Evolutionary conservation across 371 early-diverging fungal species (phyloP).

Genomic region (Mucor mucedo): DNA sequence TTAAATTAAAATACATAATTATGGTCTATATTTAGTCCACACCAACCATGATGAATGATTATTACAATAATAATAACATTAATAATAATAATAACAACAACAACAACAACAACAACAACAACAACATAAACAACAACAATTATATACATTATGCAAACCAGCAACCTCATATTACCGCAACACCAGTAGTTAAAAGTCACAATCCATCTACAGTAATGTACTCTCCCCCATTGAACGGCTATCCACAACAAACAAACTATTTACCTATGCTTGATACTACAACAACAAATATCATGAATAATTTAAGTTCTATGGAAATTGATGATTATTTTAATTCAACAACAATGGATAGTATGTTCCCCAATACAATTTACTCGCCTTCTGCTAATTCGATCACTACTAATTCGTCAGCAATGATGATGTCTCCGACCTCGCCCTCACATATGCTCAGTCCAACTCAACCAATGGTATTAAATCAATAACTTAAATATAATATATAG

Average conservation of each 20-base stretch:
- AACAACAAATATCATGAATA: conserved; percentile 22
- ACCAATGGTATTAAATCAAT: conserved; percentile 15
- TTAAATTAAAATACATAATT: neutral
- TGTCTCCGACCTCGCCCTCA: conserved; percentile 26
- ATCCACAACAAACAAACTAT: conserved; percentile 14
- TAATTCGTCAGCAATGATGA: conserved; percentile 26
- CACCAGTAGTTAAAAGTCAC: conserved; percentile 35
- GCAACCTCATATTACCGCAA: conserved; percentile 25
- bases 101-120: conserved; percentile 1
- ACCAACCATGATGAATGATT: neutral
- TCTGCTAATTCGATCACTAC: conserved; percentile 29
- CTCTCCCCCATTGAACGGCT: conserved; percentile 4
- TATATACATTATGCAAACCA: conserved; percentile 7
- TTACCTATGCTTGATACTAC: conserved; percentile 7
- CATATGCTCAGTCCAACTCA: conserved; percentile 18
- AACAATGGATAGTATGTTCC: conserved; percentile 8
- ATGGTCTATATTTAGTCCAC: neutral
- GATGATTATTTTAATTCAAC: conserved; percentile 25
- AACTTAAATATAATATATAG: neutral
- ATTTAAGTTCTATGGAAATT: conserved; percentile 25
- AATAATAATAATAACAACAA: neutral
- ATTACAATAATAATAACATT: neutral
- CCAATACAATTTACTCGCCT: conserved; percentile 16
- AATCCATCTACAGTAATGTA: conserved; percentile 5
- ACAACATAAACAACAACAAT: conserved; percentile 3